Evolutionary conservation across 2,329 filamentous ascomycete genomes (phyloP), one percentile per base, ranked within the genome.

Genomic region (Apiospora kogelbergensis): DNA sequence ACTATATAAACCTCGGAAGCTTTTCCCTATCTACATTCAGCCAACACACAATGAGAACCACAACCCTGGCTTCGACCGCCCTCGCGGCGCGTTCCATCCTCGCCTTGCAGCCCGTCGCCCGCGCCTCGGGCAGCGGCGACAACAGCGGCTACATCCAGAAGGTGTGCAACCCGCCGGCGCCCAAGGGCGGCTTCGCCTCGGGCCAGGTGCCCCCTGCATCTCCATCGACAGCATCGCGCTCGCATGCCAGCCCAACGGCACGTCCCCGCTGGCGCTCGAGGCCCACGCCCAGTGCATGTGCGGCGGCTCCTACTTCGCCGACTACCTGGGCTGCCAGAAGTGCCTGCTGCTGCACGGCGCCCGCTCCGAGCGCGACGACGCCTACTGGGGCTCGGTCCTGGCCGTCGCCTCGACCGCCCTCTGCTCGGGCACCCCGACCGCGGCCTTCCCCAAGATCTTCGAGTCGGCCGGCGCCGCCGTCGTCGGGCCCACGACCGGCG

Each of bases 311-410:
- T 84, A 79, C 77, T 85, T 85, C 74, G 45, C 70, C 37, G 80
- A 83, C 69, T 84, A 82, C 81, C 67, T 76, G 11, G 80, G 77
- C 66, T 85, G 82, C 73, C 79, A 82, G 41, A 70, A 77, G 41
- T 85, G 82, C 71, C 76, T 83, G 17, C 76, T 75, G 53, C 73
- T 80, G 17, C 82, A 84, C 73, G 82, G 82, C 63, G 76, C 77
- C 9, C 80, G 81, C 53, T 79, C 76, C 33, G 76, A 79, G 70
- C 78, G 74, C 22, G 78, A 80, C 68, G 73, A 76, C 30, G 71
- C 71, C 13, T 79, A 78, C 70, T 83, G 78, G 74, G 69, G 75
- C 20, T 69, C 71, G 22, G 78, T 84, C 60, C 71, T 84, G 44
- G 71, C 76, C 1, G 74, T 73, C 46, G 82, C 79, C 33, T 79